A percentile compares a stretch with the other conserved stretches of the same genome.
These are phyloP conservation scores for Pisolithus microcarpus DNA, from an alignment of 768 basidiomycete species.

Conservation along the genomic window DNA sequence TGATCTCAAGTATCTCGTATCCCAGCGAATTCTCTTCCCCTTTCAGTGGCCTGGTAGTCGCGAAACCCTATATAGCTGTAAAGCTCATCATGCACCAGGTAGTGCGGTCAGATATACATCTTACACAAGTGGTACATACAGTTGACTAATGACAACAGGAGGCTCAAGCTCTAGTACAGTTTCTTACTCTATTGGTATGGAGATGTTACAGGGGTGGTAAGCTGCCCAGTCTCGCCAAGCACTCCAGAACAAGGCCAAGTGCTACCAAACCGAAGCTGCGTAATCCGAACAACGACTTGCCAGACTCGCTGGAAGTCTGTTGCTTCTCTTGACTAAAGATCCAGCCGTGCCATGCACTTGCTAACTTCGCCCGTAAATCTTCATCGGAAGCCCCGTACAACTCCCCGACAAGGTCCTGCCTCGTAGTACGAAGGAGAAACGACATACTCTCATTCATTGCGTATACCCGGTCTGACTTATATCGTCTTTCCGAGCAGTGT, in stretches of 20 bases:
- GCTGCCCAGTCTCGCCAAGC: conserved; percentile 38
- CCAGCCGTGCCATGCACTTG: conserved; percentile 63
- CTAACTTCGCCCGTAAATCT: conserved; percentile 35
- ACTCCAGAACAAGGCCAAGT: conserved; percentile 52
- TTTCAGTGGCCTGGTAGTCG: no score
- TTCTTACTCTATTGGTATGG: no score
- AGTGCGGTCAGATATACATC: no score
- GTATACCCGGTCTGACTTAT: conserved; percentile 50
- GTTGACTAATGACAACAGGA: neutral
- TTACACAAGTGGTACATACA: neutral
- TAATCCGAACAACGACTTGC: conserved; percentile 36
- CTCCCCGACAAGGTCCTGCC: conserved; percentile 30
- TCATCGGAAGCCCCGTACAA: conserved; percentile 15
- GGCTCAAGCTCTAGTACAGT: no score
- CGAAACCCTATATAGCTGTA: no score
- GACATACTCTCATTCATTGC: conserved; percentile 55
- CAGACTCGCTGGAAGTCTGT: conserved; percentile 11
- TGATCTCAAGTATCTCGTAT: no score
- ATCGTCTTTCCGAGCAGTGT: conserved; percentile 56
- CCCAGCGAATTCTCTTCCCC: no score
- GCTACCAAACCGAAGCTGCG: conserved; percentile 67
- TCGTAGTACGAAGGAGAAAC: conserved; percentile 47
- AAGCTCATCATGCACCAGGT: no score
- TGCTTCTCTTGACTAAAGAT: conserved; percentile 38
- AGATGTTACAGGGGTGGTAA: conserved; percentile 16